Base-by-base conservation (phyloP, 2,329 filamentous ascomycete species). In the Zalaria sp. region DNA sequence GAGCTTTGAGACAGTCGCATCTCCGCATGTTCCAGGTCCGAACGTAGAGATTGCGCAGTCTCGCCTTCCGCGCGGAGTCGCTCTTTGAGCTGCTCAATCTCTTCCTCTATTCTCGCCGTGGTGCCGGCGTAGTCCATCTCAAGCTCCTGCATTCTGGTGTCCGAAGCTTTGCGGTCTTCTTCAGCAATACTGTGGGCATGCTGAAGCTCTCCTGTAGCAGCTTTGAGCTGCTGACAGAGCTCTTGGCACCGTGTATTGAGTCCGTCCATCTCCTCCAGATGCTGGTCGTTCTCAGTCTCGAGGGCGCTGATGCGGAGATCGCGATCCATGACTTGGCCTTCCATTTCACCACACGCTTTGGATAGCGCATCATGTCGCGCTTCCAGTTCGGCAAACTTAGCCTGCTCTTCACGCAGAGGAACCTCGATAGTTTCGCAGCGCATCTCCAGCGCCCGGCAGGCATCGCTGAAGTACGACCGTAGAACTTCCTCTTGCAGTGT, bases 401-500 rank as follows among this genome's bases (percentile, higher is more conserved):
- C 52, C 42, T 60, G 56, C 47, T 71, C 69, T 10, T 58, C 56
- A 4, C 63, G 62, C 8, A 78, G 57, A 4, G 75, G 75, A 38
- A 62, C 62, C 54, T 79, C 75, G 2, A 71, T 62, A 28, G 64
- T 65, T 29, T 69, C 63, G 50, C 75, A 79, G 5, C 75, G 66
- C 6, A 57, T 57, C 49, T 79, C 75, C 1, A 79, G 59, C 43
- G 75, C 72, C 25, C 65, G 62, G 49, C 73, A 77, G 8, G 72
- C 66, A 29, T 70, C 63, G 10, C 66, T 62, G 10, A 78, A 66
- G 18, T 68, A 62, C 6, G 62, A 59, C 27, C 72, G 53, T 5
- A 77, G 56, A 2, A 55, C 57, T n/a, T 69, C 60, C 5, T 69
- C 59, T 28, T 69, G 66, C 26, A 61, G 57, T 9, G 56, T 57